Base-by-base conservation (phyloP, 106 monocot species). In the Dioscorea alata region DNA sequence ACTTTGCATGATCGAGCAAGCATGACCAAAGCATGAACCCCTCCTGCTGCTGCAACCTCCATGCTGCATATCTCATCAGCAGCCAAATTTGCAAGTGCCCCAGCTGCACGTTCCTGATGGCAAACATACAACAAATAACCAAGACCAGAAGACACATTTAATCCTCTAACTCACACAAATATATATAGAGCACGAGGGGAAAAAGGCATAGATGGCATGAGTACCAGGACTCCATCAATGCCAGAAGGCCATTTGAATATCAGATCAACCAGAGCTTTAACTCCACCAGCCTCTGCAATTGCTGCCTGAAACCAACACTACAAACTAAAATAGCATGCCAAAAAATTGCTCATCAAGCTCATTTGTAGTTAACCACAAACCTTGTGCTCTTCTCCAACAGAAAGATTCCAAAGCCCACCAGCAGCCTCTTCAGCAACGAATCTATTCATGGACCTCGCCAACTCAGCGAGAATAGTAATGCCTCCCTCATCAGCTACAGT, bases 381-480 rank as follows among this genome's bases (percentile, higher is more conserved):
- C 97, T 97, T 97, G 74, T 97, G 92, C 67, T 97, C 97, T 74
- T 97, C 97, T 19, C 97, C 97, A 25, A 97, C 97, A 50, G 97
- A 97, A 67, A 97, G 97, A 68, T 97, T 97, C 97, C 97, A 97
- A 69, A 97, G 92, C 53, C 97, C 97, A 61, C 97, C 97, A 66
- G 97, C 97, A 74, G 92, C 97, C 72, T 97, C 97, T 83, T 97
- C 97, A 63, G 92, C 97, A 61, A 97, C 97, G 64, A 97, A 68
- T 66, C 85, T 86, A 67, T 97, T 97, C 85, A 83, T 85, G 50
- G 97, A 97, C 69, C 82, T 84, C 33, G 97, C 92, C 16, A 97
- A 74, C 56, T 85, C 82, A 49, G 89, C 84, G 18, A 97, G 84
- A 42, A 97, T 85, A 25, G 31, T 58, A 49, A 97, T 97, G 48